A percentile compares a stretch with the other conserved stretches of the same genome.
Conservation (phyloP, 768 basidiomycete genomes). For the Boletus rufocinnamomeus region DNA sequence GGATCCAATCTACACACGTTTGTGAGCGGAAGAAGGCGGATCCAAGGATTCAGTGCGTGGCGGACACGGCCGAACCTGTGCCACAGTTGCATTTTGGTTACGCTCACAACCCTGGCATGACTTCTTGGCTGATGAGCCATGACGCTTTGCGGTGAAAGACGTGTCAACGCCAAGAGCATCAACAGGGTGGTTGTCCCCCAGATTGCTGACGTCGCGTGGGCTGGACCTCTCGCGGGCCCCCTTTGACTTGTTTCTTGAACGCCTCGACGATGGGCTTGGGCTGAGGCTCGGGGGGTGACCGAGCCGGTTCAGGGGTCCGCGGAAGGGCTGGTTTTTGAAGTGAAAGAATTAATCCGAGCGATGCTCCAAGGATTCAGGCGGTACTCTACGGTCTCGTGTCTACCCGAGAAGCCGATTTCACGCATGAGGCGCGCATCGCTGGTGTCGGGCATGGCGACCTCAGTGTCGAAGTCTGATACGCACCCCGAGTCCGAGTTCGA, state of each 20-base stretch:
- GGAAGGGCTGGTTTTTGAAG: background rate
- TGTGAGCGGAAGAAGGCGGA: background rate
- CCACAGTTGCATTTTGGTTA: background rate
- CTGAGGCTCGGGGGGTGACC: conserved; percentile 16
- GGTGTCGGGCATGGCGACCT: background rate
- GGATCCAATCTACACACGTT: background rate
- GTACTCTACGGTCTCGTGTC: conserved; percentile 63
- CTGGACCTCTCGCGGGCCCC: background rate
- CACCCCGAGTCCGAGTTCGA: no score
- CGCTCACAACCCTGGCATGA: conserved; percentile 1
- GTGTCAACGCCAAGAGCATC: background rate
- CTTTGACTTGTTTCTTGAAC: conserved; percentile 45
- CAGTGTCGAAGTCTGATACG: no score
- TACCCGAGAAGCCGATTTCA: conserved; percentile 59
- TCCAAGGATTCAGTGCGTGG: background rate
- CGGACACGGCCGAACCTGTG: background rate
- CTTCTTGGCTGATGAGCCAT: background rate
- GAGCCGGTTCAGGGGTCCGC: background rate
- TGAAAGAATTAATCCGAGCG: conserved; percentile 62
- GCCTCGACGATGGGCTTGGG: conserved; percentile 45
- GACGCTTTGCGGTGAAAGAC: background rate
- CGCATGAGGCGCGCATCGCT: conserved; percentile 37
- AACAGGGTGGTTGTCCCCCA: background rate
- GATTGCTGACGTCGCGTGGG: background rate
- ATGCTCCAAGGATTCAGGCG: conserved; percentile 82